phyloP scores from a whole-genome alignment of 1,139 yeast genomes.

The Yamadazyma diospyri region DNA sequence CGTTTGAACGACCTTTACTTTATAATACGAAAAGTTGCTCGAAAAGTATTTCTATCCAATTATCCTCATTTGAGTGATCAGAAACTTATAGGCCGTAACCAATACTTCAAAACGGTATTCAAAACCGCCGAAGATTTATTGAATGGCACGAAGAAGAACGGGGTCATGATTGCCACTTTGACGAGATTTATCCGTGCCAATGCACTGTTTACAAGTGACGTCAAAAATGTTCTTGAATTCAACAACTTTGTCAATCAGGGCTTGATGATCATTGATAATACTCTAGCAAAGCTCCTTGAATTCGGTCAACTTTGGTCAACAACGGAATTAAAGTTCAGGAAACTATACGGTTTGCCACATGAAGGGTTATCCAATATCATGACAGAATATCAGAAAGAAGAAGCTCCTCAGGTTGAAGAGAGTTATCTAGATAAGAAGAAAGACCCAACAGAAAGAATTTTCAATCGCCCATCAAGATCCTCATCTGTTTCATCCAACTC shows the following conservation, averaged over 20 bases:
- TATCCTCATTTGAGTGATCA: conserved; percentile 38
- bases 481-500: conserved; percentile 23
- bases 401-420: conserved; percentile 15
- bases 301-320: conserved; percentile 35
- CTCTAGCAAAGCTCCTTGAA: conserved; percentile 26
- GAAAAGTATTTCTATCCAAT: conserved; percentile 42
- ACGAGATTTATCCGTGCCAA: conserved; percentile 48
- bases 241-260: conserved; percentile 35
- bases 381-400: conserved; percentile 16
- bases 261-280: conserved; percentile 21
- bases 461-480: conserved; percentile 25
- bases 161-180: conserved; percentile 48
- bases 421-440: conserved; percentile 15
- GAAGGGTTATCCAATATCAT: conserved; percentile 16
- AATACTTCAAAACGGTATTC: conserved; percentile 29
- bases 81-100: conserved; percentile 27
- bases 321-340: conserved; percentile 37
- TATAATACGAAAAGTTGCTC: conserved; percentile 40
- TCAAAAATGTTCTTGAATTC: conserved; percentile 39
- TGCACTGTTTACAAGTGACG: conserved; percentile 31
- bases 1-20: conserved; percentile 47
- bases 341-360: conserved; percentile 28
- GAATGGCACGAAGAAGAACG: conserved; percentile 48
- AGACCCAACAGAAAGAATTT: conserved; percentile 16
- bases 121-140: conserved; percentile 41